Base-by-base conservation (phyloP, 176 grass and related monocot species). In the Microstegium vimineum region DNA sequence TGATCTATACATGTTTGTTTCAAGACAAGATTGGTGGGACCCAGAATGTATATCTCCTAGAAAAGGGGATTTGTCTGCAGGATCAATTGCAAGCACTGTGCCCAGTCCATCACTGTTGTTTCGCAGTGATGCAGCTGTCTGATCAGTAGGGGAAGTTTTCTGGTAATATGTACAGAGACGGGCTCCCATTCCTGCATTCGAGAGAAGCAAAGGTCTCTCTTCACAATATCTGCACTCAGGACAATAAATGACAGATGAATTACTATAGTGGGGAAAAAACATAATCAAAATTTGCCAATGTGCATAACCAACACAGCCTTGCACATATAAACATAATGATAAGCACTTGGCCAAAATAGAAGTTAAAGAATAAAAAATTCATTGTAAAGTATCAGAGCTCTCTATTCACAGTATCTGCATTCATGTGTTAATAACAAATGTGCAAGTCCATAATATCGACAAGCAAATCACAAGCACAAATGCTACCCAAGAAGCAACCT, bases 131-230 rank as follows among this genome's bases (percentile, higher is more conserved):
- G 76, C 30, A 78, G 82, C 90, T 79, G 93, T 78, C 80, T 86
- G 90, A 46, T 98, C 95, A 72, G 84, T 32, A 6, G 89, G 85
- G 81, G 91, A 83, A 62, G 77, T 90, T 88, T 95, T 98, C 80
- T 93, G 92, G 85, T 98, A 98, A 87, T 98, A 98, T 57, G 95
- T 93, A 85, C 92, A 98, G 41, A 95, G 89, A 80, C 95, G 88
- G 32, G 93, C 90, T 38, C 90, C 95, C 95, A 98, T 98, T 90
- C 95, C 95, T 79, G 86, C 76, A 91, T 98, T 98, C 57, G 86
- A 81, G 27, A 95, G 85, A 74, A 98, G 79, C 56, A 98, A 91
- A 63, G 96, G 96, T 75, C 92, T 91, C 87, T 98, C 96, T 83
- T 98, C 96, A 76, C 96, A 98, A 76, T 93, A 98, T 84, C 96